Conservation (phyloP, 75 land plant genomes). For the Pinus taeda region DNA sequence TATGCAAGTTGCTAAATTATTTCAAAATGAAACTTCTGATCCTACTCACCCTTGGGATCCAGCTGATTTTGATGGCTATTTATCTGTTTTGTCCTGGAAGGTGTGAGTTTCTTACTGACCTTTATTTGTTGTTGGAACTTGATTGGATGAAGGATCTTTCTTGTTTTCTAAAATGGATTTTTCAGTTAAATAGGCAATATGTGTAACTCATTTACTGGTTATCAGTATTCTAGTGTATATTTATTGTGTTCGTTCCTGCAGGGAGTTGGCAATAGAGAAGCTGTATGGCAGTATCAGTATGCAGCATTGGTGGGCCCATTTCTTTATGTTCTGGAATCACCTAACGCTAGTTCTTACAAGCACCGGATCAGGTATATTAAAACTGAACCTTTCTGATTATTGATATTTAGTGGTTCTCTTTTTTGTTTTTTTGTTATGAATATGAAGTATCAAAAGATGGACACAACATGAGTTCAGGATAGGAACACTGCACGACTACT, state of each 20-base stretch:
- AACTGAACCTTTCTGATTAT: not conserved
- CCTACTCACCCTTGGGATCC: constrained; percentile 68
- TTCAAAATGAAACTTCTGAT: constrained; percentile 40
- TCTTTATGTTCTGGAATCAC: constrained; percentile 81
- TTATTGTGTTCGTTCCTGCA: constrained; percentile 14
- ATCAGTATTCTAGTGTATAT: not conserved
- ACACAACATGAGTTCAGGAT: too few species aligned
- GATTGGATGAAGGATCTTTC: not conserved
- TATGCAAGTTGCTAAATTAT: constrained; percentile 74
- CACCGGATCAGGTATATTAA: constrained; percentile 63
- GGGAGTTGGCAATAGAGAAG: constrained; percentile 98
- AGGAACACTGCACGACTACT: too few species aligned
- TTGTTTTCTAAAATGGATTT: not conserved
- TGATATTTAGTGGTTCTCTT: not conserved
- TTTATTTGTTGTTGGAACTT: not conserved
- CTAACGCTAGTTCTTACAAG: constrained; percentile 57
- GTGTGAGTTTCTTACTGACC: constrained; percentile 21
- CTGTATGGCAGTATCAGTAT: constrained; percentile 85
- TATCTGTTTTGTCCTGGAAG: constrained; percentile 86
- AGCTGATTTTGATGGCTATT: constrained; percentile 93
- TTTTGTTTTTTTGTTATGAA: not conserved
- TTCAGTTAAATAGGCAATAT: not conserved
- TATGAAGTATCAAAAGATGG: too few species aligned
- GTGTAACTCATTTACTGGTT: not conserved
- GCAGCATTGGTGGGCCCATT: constrained; percentile 85